Evolutionary conservation across 192 early-diverging fungal species (phyloP).

Genomic region (Diversispora eburnea): DNA sequence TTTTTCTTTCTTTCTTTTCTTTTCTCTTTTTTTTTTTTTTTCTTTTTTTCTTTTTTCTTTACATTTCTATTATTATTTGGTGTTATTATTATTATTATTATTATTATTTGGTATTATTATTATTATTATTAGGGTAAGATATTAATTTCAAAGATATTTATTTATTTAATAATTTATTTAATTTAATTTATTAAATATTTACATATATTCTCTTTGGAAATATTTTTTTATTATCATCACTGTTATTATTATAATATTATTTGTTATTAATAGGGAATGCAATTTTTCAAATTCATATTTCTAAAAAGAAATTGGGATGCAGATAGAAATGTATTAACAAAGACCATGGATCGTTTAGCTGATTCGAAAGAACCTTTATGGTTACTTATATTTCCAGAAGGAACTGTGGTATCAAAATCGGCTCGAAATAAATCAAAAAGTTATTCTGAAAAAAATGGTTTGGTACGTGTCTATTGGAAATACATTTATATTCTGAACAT

Average conservation of each 20-base stretch:
- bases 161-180: background rate
- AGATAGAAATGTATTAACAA: slow-evolving; percentile 61
- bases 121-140: too few relatives aligned
- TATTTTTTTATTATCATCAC: background rate
- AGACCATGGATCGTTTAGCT: slow-evolving; percentile 55
- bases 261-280: slow-evolving; percentile 61
- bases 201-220: background rate
- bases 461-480: slow-evolving; percentile 33
- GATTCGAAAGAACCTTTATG: slow-evolving; percentile 67
- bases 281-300: slow-evolving; percentile 91
- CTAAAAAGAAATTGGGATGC: slow-evolving; percentile 81
- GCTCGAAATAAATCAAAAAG: slow-evolving; percentile 63
- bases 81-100: too few relatives aligned
- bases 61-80: too few relatives aligned
- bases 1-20: background rate
- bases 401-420: slow-evolving; percentile 80
- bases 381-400: slow-evolving; percentile 96
- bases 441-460: slow-evolving; percentile 68
- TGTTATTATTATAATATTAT: background rate
- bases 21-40: too few relatives aligned
- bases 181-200: background rate
- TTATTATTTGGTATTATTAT: too few relatives aligned
- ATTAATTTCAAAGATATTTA: too few relatives aligned
- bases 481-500: background rate
- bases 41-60: too few relatives aligned